Conservation (phyloP, 352 stramenopile species). For the Pythium vanterpoolii region DNA sequence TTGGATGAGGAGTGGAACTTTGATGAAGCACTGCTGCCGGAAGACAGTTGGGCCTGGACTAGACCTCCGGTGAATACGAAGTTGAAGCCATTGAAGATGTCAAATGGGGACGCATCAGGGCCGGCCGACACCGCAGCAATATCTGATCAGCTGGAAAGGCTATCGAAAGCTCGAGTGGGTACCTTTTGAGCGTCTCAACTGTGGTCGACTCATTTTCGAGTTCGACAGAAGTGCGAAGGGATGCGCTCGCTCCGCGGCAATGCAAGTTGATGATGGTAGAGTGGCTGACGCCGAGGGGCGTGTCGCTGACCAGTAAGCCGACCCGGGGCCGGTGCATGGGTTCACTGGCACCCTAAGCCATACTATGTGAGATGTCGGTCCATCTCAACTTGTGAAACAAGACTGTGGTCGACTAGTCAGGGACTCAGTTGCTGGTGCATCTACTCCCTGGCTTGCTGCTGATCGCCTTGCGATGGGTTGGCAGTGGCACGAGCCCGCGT, state of each 20-base stretch:
- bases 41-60: slow-evolving; percentile 24
- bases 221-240: slow-evolving; percentile 13
- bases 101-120: not conserved
- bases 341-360: too few species aligned
- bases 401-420: too few species aligned
- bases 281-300: not conserved
- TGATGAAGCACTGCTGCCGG: slow-evolving; percentile 22
- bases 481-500: too few species aligned
- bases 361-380: too few species aligned
- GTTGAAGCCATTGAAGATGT: slow-evolving; percentile 19
- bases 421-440: too few species aligned
- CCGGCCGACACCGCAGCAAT: slow-evolving; percentile 9
- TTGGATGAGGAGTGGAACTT: slow-evolving; percentile 21
- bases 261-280: slow-evolving; percentile 13
- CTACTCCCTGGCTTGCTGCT: too few species aligned
- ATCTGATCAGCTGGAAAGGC: slow-evolving; percentile 19
- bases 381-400: too few species aligned
- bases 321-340: not conserved
- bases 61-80: slow-evolving; percentile 13
- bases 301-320: not conserved
- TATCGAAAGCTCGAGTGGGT: slow-evolving; percentile 20
- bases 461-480: too few species aligned
- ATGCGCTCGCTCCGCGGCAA: slow-evolving; percentile 4
- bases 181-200: slow-evolving; percentile 5
- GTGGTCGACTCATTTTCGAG: slow-evolving; percentile 16